phyloP scores from a whole-genome alignment of 2,329 filamentous ascomycete genomes.

The Cordyceps cateniannulata region DNA sequence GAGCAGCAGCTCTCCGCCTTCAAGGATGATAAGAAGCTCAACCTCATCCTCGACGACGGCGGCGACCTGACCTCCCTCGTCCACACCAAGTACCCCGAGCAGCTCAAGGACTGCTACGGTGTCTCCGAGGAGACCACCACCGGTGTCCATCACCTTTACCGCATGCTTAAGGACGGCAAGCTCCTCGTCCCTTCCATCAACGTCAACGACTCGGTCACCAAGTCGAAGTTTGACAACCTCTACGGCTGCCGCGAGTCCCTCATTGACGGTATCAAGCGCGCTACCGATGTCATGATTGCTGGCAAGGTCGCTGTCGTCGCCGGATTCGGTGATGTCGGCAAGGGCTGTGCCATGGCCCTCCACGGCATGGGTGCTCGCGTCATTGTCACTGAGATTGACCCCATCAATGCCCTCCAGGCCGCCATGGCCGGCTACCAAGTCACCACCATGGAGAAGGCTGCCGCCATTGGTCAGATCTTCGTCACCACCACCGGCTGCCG shows the following conservation, averaged over 20 bases:
- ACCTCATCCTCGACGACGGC: slow-evolving; percentile 98
- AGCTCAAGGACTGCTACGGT: slow-evolving; percentile 97
- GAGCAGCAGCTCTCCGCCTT: slow-evolving; percentile 97
- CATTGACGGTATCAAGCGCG: slow-evolving; percentile 99
- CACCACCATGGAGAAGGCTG: slow-evolving; percentile 96
- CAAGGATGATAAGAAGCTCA: slow-evolving; percentile 93
- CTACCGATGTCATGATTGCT: slow-evolving; percentile 99
- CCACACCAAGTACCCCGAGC: slow-evolving; percentile 97
- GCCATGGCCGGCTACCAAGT: slow-evolving; percentile 97
- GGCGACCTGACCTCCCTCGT: slow-evolving; percentile 95
- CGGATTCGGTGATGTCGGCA: slow-evolving; percentile 98
- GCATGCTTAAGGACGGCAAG: slow-evolving; percentile 85
- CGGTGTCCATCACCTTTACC: slow-evolving; percentile 98
- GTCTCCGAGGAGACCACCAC: slow-evolving; percentile 99
- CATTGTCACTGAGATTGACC: slow-evolving; percentile 93
- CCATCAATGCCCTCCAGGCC: slow-evolving; percentile 99
- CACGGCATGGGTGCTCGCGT: slow-evolving; percentile 96
- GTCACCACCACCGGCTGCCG: slow-evolving; percentile 99
- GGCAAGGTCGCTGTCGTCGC: slow-evolving; percentile 97
- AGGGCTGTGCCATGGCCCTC: slow-evolving; percentile 94
- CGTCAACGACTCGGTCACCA: slow-evolving; percentile 99
- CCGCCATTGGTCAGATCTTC: slow-evolving; percentile 86
- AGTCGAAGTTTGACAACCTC: slow-evolving; percentile 99
- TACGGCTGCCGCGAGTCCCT: slow-evolving; percentile 99
- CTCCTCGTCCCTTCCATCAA: slow-evolving; percentile 96